phyloP scores from a whole-genome alignment of 106 monocot species.

The Apostasia ramifera region DNA sequence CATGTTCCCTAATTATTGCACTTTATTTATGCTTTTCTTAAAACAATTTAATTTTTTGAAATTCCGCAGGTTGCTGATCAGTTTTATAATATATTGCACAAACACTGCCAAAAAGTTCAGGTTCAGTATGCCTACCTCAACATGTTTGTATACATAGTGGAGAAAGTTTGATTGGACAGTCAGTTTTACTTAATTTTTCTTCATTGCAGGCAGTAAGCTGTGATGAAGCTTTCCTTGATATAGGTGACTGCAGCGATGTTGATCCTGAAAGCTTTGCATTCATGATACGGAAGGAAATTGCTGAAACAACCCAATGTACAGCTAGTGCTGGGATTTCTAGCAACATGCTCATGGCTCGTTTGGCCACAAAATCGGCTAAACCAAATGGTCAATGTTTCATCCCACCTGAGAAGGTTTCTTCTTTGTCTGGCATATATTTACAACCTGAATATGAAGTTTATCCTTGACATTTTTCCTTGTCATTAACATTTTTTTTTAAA shows the following conservation, averaged over 20 bases:
- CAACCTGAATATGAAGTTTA: not conserved
- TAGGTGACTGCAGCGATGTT: slow-evolving; percentile 27
- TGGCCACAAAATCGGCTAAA: slow-evolving; percentile 91
- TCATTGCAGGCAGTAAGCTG: slow-evolving; percentile 79
- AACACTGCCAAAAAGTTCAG: slow-evolving; percentile 75
- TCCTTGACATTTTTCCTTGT: no score
- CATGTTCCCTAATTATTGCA: not conserved
- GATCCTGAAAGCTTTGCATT: slow-evolving; percentile 62
- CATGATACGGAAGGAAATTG: slow-evolving; percentile 71
- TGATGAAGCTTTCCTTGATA: slow-evolving; percentile 95
- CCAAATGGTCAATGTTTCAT: slow-evolving; percentile 90
- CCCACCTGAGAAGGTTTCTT: slow-evolving; percentile 50
- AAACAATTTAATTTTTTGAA: slow-evolving; percentile 2
- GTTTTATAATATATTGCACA: slow-evolving; percentile 86
- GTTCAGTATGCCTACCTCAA: slow-evolving; percentile 4
- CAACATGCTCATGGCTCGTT: slow-evolving; percentile 76
- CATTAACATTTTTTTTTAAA: no score
- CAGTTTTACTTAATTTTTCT: not conserved
- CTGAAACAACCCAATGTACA: slow-evolving; percentile 64
- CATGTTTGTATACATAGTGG: not conserved
- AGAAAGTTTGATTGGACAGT: not conserved
- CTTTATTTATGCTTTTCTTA: slow-evolving; percentile 3
- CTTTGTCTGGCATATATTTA: not conserved
- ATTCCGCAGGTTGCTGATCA: slow-evolving; percentile 89
- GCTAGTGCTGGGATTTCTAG: slow-evolving; percentile 92